Evolutionary conservation across 768 basidiomycete genomes (phyloP).

Genomic region (Candolleomyces efflorescens): DNA sequence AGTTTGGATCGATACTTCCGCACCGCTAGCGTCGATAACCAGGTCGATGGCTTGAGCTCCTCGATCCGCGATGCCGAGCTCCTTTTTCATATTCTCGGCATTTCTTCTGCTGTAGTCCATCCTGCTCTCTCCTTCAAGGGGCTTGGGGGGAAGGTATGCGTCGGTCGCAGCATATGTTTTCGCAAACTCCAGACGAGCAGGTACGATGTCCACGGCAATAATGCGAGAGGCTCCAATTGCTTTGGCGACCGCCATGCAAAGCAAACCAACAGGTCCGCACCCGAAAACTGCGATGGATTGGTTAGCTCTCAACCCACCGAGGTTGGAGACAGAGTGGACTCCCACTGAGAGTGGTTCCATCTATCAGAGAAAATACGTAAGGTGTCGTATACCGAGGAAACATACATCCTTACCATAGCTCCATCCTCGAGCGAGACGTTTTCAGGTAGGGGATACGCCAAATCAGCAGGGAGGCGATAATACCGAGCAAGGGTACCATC

Average conservation of each 20-base stretch:
- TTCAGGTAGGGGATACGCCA: conserved; percentile 81
- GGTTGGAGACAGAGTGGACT: conserved; percentile 78
- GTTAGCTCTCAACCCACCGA: conserved; percentile 68
- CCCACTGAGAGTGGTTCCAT: conserved; percentile 95
- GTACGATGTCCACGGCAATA: conserved; percentile 79
- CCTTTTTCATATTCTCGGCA: conserved; percentile 58
- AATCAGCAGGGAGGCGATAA: conserved; percentile 82
- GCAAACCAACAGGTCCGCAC: conserved; percentile 82
- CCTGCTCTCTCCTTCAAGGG: conserved; percentile 60
- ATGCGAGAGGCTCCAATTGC: conserved; percentile 84
- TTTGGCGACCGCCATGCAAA: conserved; percentile 95
- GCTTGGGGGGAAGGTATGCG: conserved; percentile 56
- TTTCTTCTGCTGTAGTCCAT: conserved; percentile 71
- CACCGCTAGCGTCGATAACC: conserved; percentile 89
- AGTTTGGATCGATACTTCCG: conserved; percentile 89
- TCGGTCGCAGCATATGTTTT: conserved; percentile 82
- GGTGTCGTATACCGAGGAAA: neutral
- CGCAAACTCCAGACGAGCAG: conserved; percentile 80
- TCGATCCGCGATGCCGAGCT: conserved; percentile 65
- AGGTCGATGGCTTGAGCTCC: conserved; percentile 76
- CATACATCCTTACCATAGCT: conserved; percentile 64
- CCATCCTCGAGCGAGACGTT: conserved; percentile 88
- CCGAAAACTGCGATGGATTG: conserved; percentile 84
- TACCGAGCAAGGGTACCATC: conserved; percentile 87
- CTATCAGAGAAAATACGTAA: conserved; percentile 29